A percentile compares a stretch with the other conserved stretches of the same genome.
These are phyloP conservation scores for Tylopilus sp. DNA, from an alignment of 768 basidiomycete species.

Conservation along the genomic window DNA sequence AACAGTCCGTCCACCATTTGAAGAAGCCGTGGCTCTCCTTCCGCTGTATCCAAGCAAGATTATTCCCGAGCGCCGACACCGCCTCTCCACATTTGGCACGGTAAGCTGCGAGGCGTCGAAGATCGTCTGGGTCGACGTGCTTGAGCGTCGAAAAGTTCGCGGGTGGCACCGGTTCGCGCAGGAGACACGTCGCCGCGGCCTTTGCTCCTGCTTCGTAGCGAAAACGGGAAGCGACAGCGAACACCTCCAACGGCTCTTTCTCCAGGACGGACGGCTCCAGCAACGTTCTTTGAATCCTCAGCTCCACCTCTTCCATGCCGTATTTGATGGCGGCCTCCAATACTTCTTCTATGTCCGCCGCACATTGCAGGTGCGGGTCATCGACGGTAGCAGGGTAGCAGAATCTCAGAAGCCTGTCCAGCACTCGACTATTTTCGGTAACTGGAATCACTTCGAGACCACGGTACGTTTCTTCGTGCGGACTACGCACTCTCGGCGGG, in stretches of 20 bases:
- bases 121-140: constrained; percentile 10
- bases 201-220: constrained; percentile 29
- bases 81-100: constrained; percentile 20
- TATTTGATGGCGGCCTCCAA: constrained; percentile 32
- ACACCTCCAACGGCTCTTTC: constrained; percentile 28
- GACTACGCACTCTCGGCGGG: constrained; percentile 7
- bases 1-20: constrained; percentile 30
- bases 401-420: constrained; percentile 34
- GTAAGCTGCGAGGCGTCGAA: constrained; percentile 15
- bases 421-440: constrained; percentile 23
- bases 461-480: constrained; percentile 10
- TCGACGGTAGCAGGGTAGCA: constrained; percentile 33
- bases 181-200: constrained; percentile 26
- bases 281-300: constrained; percentile 23
- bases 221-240: constrained; percentile 35
- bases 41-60: constrained; percentile 22
- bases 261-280: constrained; percentile 27
- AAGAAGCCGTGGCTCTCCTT: constrained; percentile 23
- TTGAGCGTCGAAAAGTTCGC: neutral
- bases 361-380: constrained; percentile 16
- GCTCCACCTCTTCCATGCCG: constrained; percentile 27
- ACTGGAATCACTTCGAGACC: constrained; percentile 29
- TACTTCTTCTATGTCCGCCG: constrained; percentile 20
- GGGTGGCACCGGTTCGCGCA: constrained; percentile 18
- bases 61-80: constrained; percentile 16